Conservation (phyloP, 495 filamentous ascomycete species). For the Choiromyces venosus region DNA sequence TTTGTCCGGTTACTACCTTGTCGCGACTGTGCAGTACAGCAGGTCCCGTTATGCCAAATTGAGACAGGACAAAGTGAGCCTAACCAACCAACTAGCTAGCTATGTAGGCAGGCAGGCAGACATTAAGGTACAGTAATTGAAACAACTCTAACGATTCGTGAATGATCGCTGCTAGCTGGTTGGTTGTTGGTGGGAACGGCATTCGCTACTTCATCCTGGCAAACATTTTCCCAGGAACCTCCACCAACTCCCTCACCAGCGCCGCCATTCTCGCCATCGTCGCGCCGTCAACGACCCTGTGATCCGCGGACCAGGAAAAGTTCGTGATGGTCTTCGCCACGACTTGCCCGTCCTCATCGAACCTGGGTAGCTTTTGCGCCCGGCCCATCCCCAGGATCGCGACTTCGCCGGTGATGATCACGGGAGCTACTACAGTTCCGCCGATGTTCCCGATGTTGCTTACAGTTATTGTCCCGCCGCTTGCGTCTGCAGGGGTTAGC, state of each 20-base stretch:
- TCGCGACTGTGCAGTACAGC: no score
- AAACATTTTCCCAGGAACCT: conserved; percentile 80
- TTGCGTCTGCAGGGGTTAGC: conserved; percentile 68
- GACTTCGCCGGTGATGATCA: conserved; percentile 84
- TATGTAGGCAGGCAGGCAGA: no score
- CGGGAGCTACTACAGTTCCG: conserved; percentile 81
- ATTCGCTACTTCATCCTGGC: conserved; percentile 47
- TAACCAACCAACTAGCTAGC: no score
- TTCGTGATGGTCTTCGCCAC: conserved; percentile 64
- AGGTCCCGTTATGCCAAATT: no score
- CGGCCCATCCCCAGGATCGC: conserved; percentile 87
- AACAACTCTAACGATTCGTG: background rate
- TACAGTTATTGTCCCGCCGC: conserved; percentile 86
- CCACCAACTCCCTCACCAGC: conserved; percentile 65
- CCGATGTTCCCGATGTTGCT: conserved; percentile 98
- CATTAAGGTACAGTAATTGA: no score
- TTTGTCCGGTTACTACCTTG: no score
- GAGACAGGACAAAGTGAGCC: no score
- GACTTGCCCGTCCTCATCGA: conserved; percentile 51
- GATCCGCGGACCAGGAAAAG: conserved; percentile 97
- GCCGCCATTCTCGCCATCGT: conserved; percentile 87
- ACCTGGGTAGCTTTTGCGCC: conserved; percentile 67
- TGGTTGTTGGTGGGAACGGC: background rate
- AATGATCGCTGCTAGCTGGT: background rate
- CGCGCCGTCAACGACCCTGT: conserved; percentile 89